These are phyloP conservation scores for Halophytophthora polymorphica DNA, from an alignment of 352 stramenopile species.

Conservation along the genomic window DNA sequence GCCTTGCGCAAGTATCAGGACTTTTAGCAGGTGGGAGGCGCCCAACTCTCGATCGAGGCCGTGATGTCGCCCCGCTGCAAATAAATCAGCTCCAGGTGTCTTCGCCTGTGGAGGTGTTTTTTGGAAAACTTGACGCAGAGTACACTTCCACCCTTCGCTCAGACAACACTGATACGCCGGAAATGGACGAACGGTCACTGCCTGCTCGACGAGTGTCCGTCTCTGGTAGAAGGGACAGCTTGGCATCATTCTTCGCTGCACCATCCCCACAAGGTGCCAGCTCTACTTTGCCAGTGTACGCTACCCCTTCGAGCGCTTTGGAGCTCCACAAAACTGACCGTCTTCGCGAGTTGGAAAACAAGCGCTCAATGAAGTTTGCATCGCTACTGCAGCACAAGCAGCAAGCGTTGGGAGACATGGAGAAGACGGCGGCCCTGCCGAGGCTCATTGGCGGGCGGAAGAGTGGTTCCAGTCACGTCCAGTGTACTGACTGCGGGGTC, in stretches of 20 bases:
- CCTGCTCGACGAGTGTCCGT: constrained; percentile 5
- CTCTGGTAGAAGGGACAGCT: constrained; percentile 9
- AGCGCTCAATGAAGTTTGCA: constrained; percentile 36
- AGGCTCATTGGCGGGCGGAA: constrained; percentile 73
- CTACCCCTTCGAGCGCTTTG: constrained; percentile 4
- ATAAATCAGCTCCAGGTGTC: not conserved
- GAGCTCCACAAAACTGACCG: constrained; percentile 48
- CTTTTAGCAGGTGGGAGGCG: constrained; percentile 9
- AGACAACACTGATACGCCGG: not conserved
- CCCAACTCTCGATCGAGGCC: constrained; percentile 1
- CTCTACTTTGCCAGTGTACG: constrained; percentile 3
- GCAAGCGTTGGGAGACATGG: constrained; percentile 48
- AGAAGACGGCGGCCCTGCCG: constrained; percentile 47
- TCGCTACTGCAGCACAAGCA: constrained; percentile 58
- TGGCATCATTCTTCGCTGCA: constrained; percentile 3
- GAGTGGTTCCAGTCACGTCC: constrained; percentile 49
- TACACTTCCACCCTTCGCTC: constrained; percentile 11
- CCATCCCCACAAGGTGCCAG: constrained; percentile 4
- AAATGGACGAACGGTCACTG: constrained; percentile 9
- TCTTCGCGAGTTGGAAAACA: constrained; percentile 64
- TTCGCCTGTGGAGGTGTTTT: constrained; percentile 40
- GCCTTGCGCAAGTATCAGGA: constrained; percentile 17
- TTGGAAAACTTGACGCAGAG: constrained; percentile 30
- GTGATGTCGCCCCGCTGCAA: constrained; percentile 1
- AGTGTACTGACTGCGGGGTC: constrained; percentile 55